phyloP scores from a whole-genome alignment of 176 grass and related monocot species.

The Avena insularis region DNA sequence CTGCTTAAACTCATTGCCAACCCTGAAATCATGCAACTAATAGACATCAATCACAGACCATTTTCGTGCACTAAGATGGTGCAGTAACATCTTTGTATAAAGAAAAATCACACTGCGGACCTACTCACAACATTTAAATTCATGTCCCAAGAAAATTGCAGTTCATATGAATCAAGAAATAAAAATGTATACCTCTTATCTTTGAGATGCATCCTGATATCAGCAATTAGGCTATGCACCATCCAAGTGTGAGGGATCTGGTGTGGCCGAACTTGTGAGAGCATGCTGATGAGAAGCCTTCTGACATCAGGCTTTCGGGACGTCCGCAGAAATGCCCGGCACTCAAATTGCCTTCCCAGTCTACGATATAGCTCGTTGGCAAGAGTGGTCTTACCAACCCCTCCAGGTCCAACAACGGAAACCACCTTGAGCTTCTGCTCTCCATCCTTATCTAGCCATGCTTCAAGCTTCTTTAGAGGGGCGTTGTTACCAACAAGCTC shows the following conservation, averaged over 20 bases:
- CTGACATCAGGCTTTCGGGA: not conserved
- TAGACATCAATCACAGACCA: not conserved
- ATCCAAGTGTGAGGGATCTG: not conserved
- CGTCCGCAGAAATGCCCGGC: not conserved
- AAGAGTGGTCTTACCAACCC: not conserved
- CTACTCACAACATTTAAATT: not conserved
- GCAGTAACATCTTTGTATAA: not conserved
- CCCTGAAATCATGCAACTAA: not conserved
- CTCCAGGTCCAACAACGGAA: not conserved
- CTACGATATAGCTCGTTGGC: not conserved
- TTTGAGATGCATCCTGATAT: constrained; percentile 39
- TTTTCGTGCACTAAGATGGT: not conserved
- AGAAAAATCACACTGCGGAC: not conserved
- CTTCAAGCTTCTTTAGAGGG: not conserved
- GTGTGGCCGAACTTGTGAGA: not conserved
- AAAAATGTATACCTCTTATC: constrained; percentile 37
- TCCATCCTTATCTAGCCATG: not conserved
- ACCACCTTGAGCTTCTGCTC: not conserved
- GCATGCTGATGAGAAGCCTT: not conserved
- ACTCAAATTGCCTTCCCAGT: not conserved
- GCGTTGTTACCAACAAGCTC: constrained; percentile 1
- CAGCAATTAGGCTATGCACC: constrained; percentile 24
- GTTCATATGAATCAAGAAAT: not conserved
- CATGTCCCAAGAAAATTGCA: not conserved
- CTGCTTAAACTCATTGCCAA: not conserved